Evolutionary conservation across 495 filamentous ascomycete species (phyloP), one percentile per base, ranked within the genome.

Genomic region (Parathielavia hyrcaniae): DNA sequence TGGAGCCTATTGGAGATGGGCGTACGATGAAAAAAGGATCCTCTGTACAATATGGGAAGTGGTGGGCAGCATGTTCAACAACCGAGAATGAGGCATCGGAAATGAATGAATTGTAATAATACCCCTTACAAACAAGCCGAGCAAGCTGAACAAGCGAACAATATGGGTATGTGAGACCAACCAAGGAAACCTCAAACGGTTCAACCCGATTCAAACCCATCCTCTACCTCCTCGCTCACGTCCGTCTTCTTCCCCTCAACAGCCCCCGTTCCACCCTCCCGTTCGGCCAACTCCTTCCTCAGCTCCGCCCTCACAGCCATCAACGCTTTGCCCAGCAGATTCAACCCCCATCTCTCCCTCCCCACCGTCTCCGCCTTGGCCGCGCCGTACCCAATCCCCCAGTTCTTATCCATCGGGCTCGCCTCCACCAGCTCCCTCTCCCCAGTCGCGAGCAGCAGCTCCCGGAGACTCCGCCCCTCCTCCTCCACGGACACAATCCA

Each of bases 381-480:
- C 34, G 74, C 75, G 2, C 61, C 69, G 66, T 82, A 86, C 13
- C 86, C 86, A 35, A 89, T 69, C 8, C 86, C 86, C 86, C 85
- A 89, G 54, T 87, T 79, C 26, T 73, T 63, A 69, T 89, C 84
- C 53, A 68, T 74, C 44, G 85, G 83, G 57, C 74, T 74, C 46
- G 83, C 83, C 72, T 87, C 86, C 4, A 87, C 81, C 10, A 89
- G 53, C 69, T 85, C 79, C 50, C 78, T 68, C 7, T 79, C 75
- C 8, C 79, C 83, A 1, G 86, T 88, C 20, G 57, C 70, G 43
- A 88, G 61, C 43, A 89, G 58, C 62, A 71, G 62, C 54, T 67
- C 69, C 54, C 67, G 57, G 12, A 53, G 5, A 36, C 47, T 58
- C 26, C 35, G 32, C 26, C 14, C 23, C n/a, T 23, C 48, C 26